Base-by-base conservation (phyloP, 2,329 filamentous ascomycete genomes). In the Aspergillus alliaceus region DNA sequence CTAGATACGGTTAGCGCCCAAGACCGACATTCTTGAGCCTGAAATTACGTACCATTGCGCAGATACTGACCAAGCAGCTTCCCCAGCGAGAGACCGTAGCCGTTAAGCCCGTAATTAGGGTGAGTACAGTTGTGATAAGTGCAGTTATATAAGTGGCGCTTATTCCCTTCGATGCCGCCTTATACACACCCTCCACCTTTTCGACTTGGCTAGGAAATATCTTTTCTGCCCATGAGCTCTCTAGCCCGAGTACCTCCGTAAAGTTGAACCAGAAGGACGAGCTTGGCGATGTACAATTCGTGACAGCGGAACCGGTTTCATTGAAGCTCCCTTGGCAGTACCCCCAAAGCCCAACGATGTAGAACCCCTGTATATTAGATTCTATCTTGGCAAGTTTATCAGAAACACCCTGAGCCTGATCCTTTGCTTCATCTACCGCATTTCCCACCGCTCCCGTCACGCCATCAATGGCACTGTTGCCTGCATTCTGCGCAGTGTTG, bases 201-300 rank as follows among this genome's bases (percentile, higher is more conserved):
- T 49, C 29, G n/a, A 49, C 29, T 11, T 49, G 18, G 29, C 22
- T 49, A 31, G 29, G 29, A 49, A 49, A 49, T 34, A 49, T 49
- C 22, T 49, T 2, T 25, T 49, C 46, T 22, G 18, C 18, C 46
- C 29, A 49, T 24, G 29, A 49, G n/a, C 12, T 22, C 46, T 34
- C 29, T 14, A 49, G 25, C 18, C 32, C 46, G 8, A 49, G 46
- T 22, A 49, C 29, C 24, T 49, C n/a, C 7, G 46, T 49, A 34
- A 49, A 49, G 22, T 49, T 49, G 18, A 49, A 49, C 46, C 46
- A 49, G 46, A 49, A 49, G 32, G 18, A 49, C 18, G 18, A 31
- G 32, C 18, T 34, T 22, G 29, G 46, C 18, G 18, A 12, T 49
- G 18, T 49, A 34, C n/a, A 49, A 11, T 49, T 34, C 22, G n/a